Conservation (phyloP, 306 rosid species). For the Vachellia pachyceras region DNA sequence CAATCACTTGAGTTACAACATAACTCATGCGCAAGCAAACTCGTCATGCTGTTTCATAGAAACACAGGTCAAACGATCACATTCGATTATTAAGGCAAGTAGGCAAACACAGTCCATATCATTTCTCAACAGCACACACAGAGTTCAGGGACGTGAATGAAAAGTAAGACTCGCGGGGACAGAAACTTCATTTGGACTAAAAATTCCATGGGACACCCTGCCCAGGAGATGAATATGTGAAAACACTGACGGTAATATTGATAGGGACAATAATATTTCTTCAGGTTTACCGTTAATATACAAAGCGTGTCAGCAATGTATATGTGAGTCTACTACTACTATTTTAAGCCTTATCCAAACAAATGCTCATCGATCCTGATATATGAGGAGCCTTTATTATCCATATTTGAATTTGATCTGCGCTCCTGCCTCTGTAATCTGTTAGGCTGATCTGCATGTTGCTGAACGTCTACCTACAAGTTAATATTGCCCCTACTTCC, state of each 20-base stretch:
- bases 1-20: not conserved
- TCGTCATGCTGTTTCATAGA: not conserved
- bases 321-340: too few relatives aligned
- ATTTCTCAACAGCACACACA: not conserved
- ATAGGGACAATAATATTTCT: too few relatives aligned
- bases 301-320: too few relatives aligned
- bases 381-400: too few relatives aligned
- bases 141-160: slow-evolving; percentile 4
- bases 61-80: not conserved
- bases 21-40: not conserved
- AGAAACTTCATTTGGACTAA: not conserved
- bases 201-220: slow-evolving; percentile 25
- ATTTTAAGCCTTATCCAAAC: too few relatives aligned
- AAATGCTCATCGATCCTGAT: too few relatives aligned
- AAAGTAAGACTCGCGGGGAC: not conserved
- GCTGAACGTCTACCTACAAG: not conserved
- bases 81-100: not conserved
- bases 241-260: too few relatives aligned
- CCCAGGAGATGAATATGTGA: not conserved
- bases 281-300: too few relatives aligned
- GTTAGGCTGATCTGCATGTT: not conserved
- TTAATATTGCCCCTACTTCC: not conserved
- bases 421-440: not conserved
- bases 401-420: too few relatives aligned
- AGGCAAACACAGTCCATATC: not conserved